Conservation (phyloP, 495 filamentous ascomycete species). For the Entonaema liquescens region DNA sequence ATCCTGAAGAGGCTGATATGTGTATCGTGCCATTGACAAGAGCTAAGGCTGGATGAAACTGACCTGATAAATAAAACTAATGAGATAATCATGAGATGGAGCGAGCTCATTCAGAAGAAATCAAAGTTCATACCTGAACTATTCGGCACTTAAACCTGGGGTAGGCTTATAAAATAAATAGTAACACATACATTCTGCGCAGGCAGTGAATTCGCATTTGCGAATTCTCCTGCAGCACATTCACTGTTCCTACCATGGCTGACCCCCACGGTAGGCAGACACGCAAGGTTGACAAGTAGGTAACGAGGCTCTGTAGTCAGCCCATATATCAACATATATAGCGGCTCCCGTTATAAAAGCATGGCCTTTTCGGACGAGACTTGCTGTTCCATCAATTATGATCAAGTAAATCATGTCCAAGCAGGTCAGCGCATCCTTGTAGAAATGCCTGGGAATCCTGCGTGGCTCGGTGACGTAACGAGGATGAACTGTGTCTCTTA, state of each 20-base stretch:
- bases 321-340: not conserved
- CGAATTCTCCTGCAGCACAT: slow-evolving; percentile 3
- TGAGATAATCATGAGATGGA: not conserved
- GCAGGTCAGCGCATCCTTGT: not conserved
- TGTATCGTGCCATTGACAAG: not conserved
- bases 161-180: not conserved
- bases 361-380: not conserved
- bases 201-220: not conserved
- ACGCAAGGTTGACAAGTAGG: slow-evolving; percentile 3
- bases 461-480: not conserved
- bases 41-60: not conserved
- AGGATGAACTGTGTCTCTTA: not conserved
- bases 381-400: not conserved
- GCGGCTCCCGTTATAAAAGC: not conserved
- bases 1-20: not conserved
- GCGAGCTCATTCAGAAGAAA: not conserved
- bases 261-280: slow-evolving; percentile 3
- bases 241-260: not conserved
- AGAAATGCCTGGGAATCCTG: not conserved
- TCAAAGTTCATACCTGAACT: not conserved
- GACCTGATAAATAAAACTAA: not conserved
- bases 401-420: not conserved
- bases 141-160: not conserved
- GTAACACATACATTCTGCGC: not conserved
- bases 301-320: not conserved